phyloP scores from a whole-genome alignment of 805 yeast species.

The Kuraishia hungarica region DNA sequence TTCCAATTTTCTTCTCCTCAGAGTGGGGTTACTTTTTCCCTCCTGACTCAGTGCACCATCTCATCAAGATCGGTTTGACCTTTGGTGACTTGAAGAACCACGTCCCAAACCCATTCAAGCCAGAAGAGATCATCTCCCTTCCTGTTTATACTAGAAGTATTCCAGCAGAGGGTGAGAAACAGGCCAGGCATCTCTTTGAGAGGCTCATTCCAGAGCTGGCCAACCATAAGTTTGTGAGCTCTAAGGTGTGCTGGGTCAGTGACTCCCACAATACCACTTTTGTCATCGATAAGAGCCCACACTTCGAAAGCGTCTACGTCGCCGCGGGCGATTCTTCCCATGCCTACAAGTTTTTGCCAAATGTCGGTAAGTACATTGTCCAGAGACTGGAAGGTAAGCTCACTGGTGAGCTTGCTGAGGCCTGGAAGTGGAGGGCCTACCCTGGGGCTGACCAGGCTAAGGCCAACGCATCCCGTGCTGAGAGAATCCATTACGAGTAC shows the following conservation, averaged over 20 bases:
- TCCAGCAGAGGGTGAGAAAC: constrained; percentile 22
- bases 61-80: constrained; percentile 30
- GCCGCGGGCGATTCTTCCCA: constrained; percentile 44
- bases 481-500: neutral
- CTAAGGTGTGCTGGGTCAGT: constrained; percentile 30
- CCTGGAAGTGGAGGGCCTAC: constrained; percentile 22
- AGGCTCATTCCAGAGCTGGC: constrained; percentile 31
- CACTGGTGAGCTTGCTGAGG: constrained; percentile 11
- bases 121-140: constrained; percentile 17
- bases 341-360: constrained; percentile 37
- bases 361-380: constrained; percentile 33
- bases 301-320: constrained; percentile 21
- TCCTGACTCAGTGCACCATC: constrained; percentile 31
- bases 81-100: constrained; percentile 22
- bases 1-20: constrained; percentile 36
- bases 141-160: constrained; percentile 32
- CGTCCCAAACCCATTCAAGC: constrained; percentile 12
- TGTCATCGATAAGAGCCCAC: constrained; percentile 30
- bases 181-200: constrained; percentile 22
- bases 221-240: constrained; percentile 23
- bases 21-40: constrained; percentile 41
- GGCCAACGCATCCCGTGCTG: neutral
- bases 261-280: constrained; percentile 34
- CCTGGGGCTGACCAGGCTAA: neutral
- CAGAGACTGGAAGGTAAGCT: constrained; percentile 22